Evolutionary conservation across 2,329 filamentous ascomycete species (phyloP).

Genomic region (Aspergillus transmontanensis): DNA sequence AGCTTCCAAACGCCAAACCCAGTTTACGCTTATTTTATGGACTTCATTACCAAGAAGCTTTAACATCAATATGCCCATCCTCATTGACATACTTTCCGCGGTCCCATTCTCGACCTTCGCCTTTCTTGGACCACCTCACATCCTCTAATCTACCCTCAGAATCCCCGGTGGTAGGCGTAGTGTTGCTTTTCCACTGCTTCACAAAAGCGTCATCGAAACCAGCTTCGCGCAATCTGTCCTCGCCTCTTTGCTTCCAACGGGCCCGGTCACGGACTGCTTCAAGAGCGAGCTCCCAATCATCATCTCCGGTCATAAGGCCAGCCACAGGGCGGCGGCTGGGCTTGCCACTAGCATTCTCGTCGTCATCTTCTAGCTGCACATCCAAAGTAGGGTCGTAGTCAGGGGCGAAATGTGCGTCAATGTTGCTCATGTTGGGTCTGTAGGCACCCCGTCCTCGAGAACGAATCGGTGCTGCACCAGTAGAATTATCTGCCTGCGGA

Average conservation of each 20-base stretch:
- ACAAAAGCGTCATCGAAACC: constrained; percentile 79
- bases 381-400: constrained; percentile 59
- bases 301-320: constrained; percentile 52
- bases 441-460: constrained; percentile 72
- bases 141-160: constrained; percentile 65
- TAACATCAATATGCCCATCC: constrained; percentile 56
- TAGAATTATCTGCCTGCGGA: constrained; percentile 48
- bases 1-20: not conserved
- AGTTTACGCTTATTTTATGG: not conserved
- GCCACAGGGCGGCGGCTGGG: constrained; percentile 43
- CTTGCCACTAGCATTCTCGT: constrained; percentile 62
- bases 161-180: constrained; percentile 53
- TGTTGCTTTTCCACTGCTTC: constrained; percentile 67
- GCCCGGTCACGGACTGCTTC: constrained; percentile 80
- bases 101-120: constrained; percentile 70
- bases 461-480: constrained; percentile 44
- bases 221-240: constrained; percentile 72
- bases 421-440: constrained; percentile 61
- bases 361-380: constrained; percentile 45
- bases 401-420: constrained; percentile 78
- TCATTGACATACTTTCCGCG: constrained; percentile 62
- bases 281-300: constrained; percentile 78
- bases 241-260: constrained; percentile 73
- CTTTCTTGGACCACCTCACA: constrained; percentile 72
- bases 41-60: constrained; percentile 50